Evolutionary conservation across 2,329 filamentous ascomycete species (phyloP), one percentile per base, ranked within the genome.

Genomic region (Huntiella moniliformis): DNA sequence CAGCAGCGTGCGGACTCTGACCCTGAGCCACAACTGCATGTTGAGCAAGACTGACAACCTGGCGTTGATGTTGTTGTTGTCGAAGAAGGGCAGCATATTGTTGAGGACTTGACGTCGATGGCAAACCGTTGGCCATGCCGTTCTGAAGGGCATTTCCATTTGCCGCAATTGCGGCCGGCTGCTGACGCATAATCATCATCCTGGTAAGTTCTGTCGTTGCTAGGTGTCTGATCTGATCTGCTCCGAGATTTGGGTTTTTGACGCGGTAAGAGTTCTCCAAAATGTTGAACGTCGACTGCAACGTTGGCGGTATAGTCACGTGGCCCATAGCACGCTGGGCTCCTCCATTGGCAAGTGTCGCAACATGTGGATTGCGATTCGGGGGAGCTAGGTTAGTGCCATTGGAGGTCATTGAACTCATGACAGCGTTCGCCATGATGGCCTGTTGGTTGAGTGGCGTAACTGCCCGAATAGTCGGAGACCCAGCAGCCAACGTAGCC

Each of bases 51-150:
- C 28, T 44, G 18, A 36, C 13, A n/a, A 39, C 47, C 53, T 50
- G 55, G 49, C 42, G 52, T 50, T 53, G 60, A 32, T 54, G 49
- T 22, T 50, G 73, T 68, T 75, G 72, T 35, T 72, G 70, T 38
- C 72, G 60, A 6, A 76, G 63, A 32, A 75, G 60, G 47, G 73
- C 71, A 1, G 72, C 72, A 53, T 76, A 75, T 51, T 76, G 72
- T 36, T 75, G 71, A 22, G 72, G 72, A 47, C 68, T 71, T 1
- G 64, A 63, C 0, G 67, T 67, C 13, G 63, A 61, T 1, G 64
- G 59, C 42, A 70, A 63, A 13, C 67, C 64, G 43, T 67, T 71
- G 12, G 67, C 61, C 45, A 71, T 63, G 2, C 64, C 63, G 51
- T 71, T 66, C 5, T 63, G 63, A 4, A 63, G 60, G 22, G 69